Base-by-base conservation (phyloP, 805 yeast genomes). In the Starmerella apis region DNA sequence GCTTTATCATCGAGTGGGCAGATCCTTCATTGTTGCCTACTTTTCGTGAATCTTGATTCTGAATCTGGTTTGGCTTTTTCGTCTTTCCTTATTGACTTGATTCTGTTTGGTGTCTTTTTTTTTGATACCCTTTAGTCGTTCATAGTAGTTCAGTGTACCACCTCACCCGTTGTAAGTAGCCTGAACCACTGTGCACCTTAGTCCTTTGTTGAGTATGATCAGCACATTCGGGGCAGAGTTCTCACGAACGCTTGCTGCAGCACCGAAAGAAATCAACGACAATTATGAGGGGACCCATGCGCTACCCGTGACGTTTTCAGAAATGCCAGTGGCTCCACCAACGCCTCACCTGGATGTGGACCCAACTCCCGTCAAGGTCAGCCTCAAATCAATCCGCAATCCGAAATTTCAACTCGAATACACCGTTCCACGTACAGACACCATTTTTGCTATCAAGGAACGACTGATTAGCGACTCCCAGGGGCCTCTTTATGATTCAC, bases 371-470 rank as follows among this genome's bases (percentile, higher is more conserved):
- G 53, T 51, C 19, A 51, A 32, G 13, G 65, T 74, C 14, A 59
- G 64, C 4, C 71, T 85, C 61, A 81, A 81, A 64, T 81, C 88
- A 27, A 74, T 86, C 48, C 78, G 80, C 58, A 76, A 81, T 4
- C 94, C 94, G 5, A 83, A 80, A 61, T 82, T 84, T 64, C 63
- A 67, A 33, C 55, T 68, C 14, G 56, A 61, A 14, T 54, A 61
- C 20, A 58, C 44, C 23, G 56, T 58, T 2, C 50, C 58, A 11
- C 45, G 47, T 8, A 42, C 51, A 9, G 62, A 60, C 32, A 55
- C 63, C 2, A 52, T 63, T 6, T 59, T 53, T 39, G 52, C 60
- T 10, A 42, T 65, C 37, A 65, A 65, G 49, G 67, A 65, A 54
- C 47, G 59, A 32, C 59, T 64, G 16, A 45, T 63, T 5, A 54